Base-by-base conservation (phyloP, 345 rosid species). In the Dipteronia dyeriana region DNA sequence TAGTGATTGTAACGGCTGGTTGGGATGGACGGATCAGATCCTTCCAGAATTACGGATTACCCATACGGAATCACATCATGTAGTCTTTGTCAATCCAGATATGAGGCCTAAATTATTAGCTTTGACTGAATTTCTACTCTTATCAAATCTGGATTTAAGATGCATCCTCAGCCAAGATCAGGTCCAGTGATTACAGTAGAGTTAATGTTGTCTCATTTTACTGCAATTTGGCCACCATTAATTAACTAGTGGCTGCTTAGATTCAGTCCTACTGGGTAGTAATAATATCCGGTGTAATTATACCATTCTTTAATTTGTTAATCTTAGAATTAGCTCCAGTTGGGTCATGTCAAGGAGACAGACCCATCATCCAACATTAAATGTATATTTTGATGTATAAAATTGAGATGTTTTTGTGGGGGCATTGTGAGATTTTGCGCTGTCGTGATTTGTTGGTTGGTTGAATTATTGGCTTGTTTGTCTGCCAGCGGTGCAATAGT, bases 31-130 rank as follows among this genome's bases (percentile, higher is more conserved):
- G 80, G 70, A 84, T 87, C 69, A 82, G 84, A 71, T 74, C 83
- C 4, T 87, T 76, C 79, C 87, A 80, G 47, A 87, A 87, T 75
- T 87, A 59, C 39, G 88, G 90, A 61, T 79, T 87, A 39, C 90
- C 88, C 3, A 19, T 82, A 70, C 79, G 71, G n/a, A 73, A 66
- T 59, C 41, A 22, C 68, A 19, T 47, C 16, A 31, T 11, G 63
- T 22, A 25, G 70, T 49, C 43, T 34, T 34, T 57, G 63, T 66
- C 34, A 43, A 20, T 62, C 22, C 31, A 66, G 64, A 71, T 54
- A 59, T 57, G 68, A 39, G 68, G 39, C 62, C 39, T 43, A 47
- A 22, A 68, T 26, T 4, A 45, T n/a, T 31, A 31, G 25, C 67
- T 19, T 38, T 16, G 20, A 62, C 25, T 17, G 31, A 16, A 49